Evolutionary conservation across 2,329 filamentous ascomycete species (phyloP), one percentile per base, ranked within the genome.

Genomic region (Ophiostoma piceae): DNA sequence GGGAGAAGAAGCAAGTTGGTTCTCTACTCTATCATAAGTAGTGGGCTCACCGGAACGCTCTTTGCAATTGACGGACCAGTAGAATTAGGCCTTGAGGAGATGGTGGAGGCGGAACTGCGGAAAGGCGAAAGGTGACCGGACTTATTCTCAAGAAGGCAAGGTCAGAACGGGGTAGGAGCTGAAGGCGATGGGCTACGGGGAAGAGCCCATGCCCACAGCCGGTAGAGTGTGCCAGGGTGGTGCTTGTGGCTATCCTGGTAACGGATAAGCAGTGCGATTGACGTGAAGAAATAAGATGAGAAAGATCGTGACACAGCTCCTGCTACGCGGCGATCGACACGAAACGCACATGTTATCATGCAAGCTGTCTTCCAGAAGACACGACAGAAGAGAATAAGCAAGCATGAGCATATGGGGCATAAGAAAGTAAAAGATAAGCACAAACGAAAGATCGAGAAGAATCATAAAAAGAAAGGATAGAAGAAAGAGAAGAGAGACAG

Each of bases 141-240:
- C n/a, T 19, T 8, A n/a, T 9, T 19, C 19, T 47, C 16, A 47
- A 41, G 39, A 14, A 43, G 14, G 16, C 43, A n/a, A 47, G 1
- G 6, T 19, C 16, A 19, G 16, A 19, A 47, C 19, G 5, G 43
- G 41, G 43, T 47, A 47, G 6, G 43, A 14, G 51, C 22, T 57
- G n/a, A 26, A 9, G n/a, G 22, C 9, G n/a, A 14, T 8, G 35
- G 35, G 35, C 35, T 35, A 26, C 51, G 51, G 51, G 51, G 51
- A 57, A 57, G 51, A 57, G 22, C 51, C 22, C 51, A 26, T 57
- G 22, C 22, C 51, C 51, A 57, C n/a, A 57, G 51, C 51, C 51
- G 51, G 51, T 26, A 57, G 11, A 35, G 35, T 35, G 35, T 35
- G 35, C 35, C 8, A 35, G 35, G 35, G 35, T 35, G 35, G 35